Evolutionary conservation across 495 filamentous ascomycete species (phyloP).

Genomic region (Penicillium nucicola): DNA sequence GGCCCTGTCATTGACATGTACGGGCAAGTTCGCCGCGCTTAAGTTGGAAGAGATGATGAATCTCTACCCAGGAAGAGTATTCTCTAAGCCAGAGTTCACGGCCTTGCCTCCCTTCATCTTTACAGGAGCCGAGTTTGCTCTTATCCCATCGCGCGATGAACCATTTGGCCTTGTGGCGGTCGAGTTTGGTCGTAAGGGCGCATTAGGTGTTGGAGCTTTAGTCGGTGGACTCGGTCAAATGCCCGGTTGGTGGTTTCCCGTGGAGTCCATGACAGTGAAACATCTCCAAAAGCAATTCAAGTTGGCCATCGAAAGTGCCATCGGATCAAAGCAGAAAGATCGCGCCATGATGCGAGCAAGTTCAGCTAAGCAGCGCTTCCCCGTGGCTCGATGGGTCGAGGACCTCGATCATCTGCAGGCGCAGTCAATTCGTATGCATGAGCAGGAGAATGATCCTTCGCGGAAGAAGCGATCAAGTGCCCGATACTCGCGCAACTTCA

Average conservation of each 20-base stretch:
- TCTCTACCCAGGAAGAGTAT: slow-evolving; percentile 69
- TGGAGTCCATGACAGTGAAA: slow-evolving; percentile 65
- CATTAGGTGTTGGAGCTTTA: slow-evolving; percentile 65
- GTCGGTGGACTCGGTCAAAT: slow-evolving; percentile 70
- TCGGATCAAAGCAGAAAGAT: slow-evolving; percentile 55
- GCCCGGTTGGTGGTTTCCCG: slow-evolving; percentile 70
- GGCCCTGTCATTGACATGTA: slow-evolving; percentile 76
- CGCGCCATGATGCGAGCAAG: slow-evolving; percentile 68
- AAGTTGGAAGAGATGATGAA: slow-evolving; percentile 71
- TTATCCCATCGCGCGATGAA: slow-evolving; percentile 76
- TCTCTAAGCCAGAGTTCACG: slow-evolving; percentile 76
- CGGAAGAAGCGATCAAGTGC: slow-evolving; percentile 30
- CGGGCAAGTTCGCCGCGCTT: slow-evolving; percentile 70
- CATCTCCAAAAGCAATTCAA: slow-evolving; percentile 71
- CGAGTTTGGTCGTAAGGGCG: slow-evolving; percentile 74
- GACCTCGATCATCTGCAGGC: slow-evolving; percentile 58
- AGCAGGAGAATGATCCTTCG: not conserved
- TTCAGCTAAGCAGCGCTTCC: slow-evolving; percentile 72
- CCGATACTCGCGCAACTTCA: slow-evolving; percentile 28
- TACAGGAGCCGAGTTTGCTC: slow-evolving; percentile 74
- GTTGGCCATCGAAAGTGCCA: slow-evolving; percentile 60
- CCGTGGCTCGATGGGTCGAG: slow-evolving; percentile 64
- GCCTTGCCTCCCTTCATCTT: slow-evolving; percentile 73
- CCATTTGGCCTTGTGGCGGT: slow-evolving; percentile 76
- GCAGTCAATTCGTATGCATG: slow-evolving; percentile 48